Percentiles rank a stretch among this genome's conserved stretches.
Evolutionary conservation across 371 early-diverging fungal genomes (phyloP).

Genomic region (Phascolomyces articulosus): DNA sequence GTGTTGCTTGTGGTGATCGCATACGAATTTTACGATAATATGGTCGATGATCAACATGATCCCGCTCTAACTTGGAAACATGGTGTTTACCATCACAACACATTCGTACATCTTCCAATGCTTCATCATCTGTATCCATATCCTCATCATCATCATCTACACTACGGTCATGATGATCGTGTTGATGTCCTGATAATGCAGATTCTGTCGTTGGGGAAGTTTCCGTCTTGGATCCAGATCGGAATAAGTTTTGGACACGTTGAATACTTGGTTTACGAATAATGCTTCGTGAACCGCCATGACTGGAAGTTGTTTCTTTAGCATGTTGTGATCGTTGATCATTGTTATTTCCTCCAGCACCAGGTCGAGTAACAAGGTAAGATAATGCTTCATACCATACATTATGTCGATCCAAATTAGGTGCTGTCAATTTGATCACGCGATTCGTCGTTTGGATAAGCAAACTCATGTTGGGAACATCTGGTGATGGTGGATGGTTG

Average conservation of each 20-base stretch:
- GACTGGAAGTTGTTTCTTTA: conserved; percentile 4
- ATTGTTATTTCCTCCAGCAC: not conserved
- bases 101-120: conserved; percentile 41
- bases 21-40: conserved; percentile 21
- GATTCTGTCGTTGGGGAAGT: not conserved
- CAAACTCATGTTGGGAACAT: conserved; percentile 56
- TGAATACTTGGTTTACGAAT: conserved; percentile 14
- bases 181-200: not conserved
- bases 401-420: conserved; percentile 61
- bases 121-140: conserved; percentile 22
- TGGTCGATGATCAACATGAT: conserved; percentile 28
- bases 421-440: conserved; percentile 68
- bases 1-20: not conserved
- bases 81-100: conserved; percentile 48
- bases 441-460: conserved; percentile 60
- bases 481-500: conserved; percentile 34
- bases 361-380: conserved; percentile 15
- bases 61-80: conserved; percentile 28
- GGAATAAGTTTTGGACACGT: conserved; percentile 14
- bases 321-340: conserved; percentile 1
- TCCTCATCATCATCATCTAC: too few relatives aligned
- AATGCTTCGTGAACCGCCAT: not conserved
- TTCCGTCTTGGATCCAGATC: conserved; percentile 8
- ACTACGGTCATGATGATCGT: conserved; percentile 7
- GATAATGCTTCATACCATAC: conserved; percentile 48